Conservation (phyloP, 148 eudicot species). For the Silene latifolia region DNA sequence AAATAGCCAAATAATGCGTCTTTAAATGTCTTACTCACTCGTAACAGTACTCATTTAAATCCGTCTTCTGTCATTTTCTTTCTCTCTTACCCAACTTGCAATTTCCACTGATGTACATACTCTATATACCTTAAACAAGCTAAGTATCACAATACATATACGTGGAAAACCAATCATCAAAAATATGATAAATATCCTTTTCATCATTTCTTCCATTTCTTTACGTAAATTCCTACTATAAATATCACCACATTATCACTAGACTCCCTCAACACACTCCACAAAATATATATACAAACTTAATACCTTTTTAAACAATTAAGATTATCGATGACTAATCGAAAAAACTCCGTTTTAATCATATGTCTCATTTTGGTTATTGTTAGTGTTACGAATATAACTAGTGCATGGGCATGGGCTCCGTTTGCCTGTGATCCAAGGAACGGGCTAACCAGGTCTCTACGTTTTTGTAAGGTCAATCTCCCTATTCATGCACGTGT, state of each 20-base stretch:
- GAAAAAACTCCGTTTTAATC: conserved; percentile 10
- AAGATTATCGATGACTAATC: conserved; percentile 4
- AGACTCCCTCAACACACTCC: neutral
- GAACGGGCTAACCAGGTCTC: conserved; percentile 35
- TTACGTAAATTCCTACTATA: conserved; percentile 34
- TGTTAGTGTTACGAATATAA: neutral
- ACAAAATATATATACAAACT: neutral
- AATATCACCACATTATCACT: conserved; percentile 15
- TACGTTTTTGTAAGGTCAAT: conserved; percentile 56
- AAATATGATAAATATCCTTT: neutral
- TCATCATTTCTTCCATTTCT: conserved; percentile 20
- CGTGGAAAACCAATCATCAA: conserved; percentile 44
- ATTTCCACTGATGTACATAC: conserved; percentile 11
- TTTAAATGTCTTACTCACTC: conserved; percentile 28
- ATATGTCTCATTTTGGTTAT: neutral
- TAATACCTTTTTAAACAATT: neutral
- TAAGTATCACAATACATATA: conserved; percentile 8
- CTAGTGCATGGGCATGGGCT: conserved; percentile 30
- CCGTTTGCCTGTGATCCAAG: conserved; percentile 77
- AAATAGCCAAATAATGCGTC: conserved; percentile 34
- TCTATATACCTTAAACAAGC: neutral
- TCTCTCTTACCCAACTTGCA: conserved; percentile 14
- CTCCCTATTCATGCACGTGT: conserved; percentile 52
- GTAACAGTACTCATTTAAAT: too few relatives aligned
- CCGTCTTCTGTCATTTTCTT: too few relatives aligned